Evolutionary conservation across 768 basidiomycete genomes (phyloP).

Genomic region (Leccinum truebloodii): DNA sequence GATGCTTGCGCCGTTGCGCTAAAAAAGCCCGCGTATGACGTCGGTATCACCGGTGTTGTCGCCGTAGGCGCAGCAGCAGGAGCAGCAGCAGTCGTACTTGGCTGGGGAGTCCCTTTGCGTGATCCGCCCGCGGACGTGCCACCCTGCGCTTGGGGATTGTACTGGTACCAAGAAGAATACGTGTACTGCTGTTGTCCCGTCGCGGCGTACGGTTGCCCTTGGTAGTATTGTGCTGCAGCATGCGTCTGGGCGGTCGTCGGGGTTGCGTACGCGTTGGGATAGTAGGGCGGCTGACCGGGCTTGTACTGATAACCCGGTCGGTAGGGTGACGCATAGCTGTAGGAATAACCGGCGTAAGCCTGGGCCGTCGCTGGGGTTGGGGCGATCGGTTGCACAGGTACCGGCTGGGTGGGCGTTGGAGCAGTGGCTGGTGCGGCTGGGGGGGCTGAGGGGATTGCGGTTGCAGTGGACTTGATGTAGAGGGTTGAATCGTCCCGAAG

Average conservation of each 20-base stretch:
- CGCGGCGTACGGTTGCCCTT: constrained; percentile 37
- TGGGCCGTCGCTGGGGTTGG: constrained; percentile 30
- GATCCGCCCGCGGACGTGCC: constrained; percentile 29
- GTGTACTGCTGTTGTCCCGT: constrained; percentile 42
- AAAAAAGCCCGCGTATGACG: constrained; percentile 46
- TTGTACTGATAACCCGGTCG: constrained; percentile 39
- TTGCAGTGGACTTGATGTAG: constrained; percentile 53
- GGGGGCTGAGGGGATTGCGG: constrained; percentile 35
- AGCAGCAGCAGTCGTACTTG: constrained; percentile 18
- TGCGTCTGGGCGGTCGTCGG: constrained; percentile 29
- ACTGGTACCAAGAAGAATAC: constrained; percentile 47
- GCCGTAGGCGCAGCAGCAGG: constrained; percentile 28
- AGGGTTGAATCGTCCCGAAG: constrained; percentile 77
- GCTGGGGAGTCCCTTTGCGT: constrained; percentile 48
- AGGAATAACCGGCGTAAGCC: constrained; percentile 36
- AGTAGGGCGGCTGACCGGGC: constrained; percentile 36
- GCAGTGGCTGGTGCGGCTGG: constrained; percentile 36
- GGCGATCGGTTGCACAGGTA: constrained; percentile 25
- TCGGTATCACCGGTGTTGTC: constrained; percentile 32
- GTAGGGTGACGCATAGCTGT: constrained; percentile 37
- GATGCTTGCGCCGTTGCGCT: constrained; percentile 30
- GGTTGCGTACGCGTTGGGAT: constrained; percentile 30
- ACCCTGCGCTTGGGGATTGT: constrained; percentile 35
- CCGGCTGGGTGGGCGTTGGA: constrained; percentile 32
- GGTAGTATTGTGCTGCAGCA: constrained; percentile 36